These are phyloP conservation scores for Pirum gemmata DNA, from an alignment of 78 protist genomes.

Conservation along the genomic window DNA sequence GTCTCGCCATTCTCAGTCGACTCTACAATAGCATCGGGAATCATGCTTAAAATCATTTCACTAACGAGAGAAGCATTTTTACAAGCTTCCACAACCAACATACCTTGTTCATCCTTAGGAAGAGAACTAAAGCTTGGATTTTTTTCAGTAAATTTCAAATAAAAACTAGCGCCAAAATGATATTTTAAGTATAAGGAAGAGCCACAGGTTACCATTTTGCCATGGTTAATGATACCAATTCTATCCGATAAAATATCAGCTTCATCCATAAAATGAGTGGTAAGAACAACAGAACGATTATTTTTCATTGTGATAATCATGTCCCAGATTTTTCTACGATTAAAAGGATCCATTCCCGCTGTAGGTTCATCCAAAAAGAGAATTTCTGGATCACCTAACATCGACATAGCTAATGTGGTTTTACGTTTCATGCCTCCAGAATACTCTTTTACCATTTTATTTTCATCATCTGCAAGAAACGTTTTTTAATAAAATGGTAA, in stretches of 20 bases:
- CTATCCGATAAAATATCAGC: conserved; percentile 68
- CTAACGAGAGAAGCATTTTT: too few species aligned
- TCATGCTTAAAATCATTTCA: too few species aligned
- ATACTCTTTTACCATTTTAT: conserved; percentile 48
- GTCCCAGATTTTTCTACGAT: conserved; percentile 66
- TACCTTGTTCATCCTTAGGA: too few species aligned
- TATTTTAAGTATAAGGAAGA: conserved; percentile 52
- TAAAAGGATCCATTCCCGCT: conserved; percentile 75
- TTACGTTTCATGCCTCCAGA: conserved; percentile 85
- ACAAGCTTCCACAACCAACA: too few species aligned
- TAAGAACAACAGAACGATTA: conserved; percentile 61
- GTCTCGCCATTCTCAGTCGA: too few species aligned
- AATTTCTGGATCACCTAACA: conserved; percentile 65
- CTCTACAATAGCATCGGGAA: too few species aligned
- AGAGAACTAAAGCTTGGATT: too few species aligned
- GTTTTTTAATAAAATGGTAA: background rate
- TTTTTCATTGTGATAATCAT: conserved; percentile 48
- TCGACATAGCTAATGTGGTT: conserved; percentile 66
- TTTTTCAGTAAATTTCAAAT: conserved; percentile 24
- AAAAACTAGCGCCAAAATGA: conserved; percentile 75
- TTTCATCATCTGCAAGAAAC: conserved; percentile 46
- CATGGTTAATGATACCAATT: conserved; percentile 60
- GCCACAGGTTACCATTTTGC: conserved; percentile 49
- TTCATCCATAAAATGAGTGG: conserved; percentile 87
- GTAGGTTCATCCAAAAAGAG: conserved; percentile 71